Evolutionary conservation across 2,329 filamentous ascomycete genomes (phyloP).

Genomic region (Aspergillus jensenii): DNA sequence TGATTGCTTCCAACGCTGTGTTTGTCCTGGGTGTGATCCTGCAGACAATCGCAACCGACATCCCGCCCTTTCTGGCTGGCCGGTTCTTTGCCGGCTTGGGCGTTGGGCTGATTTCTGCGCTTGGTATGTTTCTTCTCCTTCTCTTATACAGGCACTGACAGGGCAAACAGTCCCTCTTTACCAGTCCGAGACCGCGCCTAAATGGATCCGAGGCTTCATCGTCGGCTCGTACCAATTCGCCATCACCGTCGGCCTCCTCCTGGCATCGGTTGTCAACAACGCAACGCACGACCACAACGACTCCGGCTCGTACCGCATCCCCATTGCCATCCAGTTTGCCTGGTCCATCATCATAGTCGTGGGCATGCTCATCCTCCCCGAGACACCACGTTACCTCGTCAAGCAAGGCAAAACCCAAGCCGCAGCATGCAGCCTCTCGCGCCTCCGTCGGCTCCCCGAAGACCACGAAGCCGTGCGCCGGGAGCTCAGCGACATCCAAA

Average conservation of each 20-base stretch:
- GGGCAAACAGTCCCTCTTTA: conserved; percentile 60
- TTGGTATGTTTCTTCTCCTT: no score
- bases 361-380: conserved; percentile 74
- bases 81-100: conserved; percentile 54
- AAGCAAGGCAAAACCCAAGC: conserved; percentile 68
- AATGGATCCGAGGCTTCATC: conserved; percentile 72
- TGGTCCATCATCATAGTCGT: conserved; percentile 73
- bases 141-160: no score
- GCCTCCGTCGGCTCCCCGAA: conserved; percentile 61
- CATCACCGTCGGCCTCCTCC: conserved; percentile 72
- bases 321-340: conserved; percentile 74
- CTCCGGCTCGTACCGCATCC: conserved; percentile 72
- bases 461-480: no score
- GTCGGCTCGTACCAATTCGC: conserved; percentile 79
- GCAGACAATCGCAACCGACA: conserved; percentile 30
- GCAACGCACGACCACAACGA: conserved; percentile 61
- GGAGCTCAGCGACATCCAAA: conserved; percentile 56
- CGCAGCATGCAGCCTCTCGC: conserved; percentile 62
- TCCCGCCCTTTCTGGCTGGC: conserved; percentile 47
- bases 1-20: conserved; percentile 33
- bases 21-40: conserved; percentile 38
- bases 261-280: conserved; percentile 73
- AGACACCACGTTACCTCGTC: conserved; percentile 81
- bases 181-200: conserved; percentile 75
- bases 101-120: conserved; percentile 71